Evolutionary conservation across 2,329 filamentous ascomycete species (phyloP).

Genomic region (Colletotrichum cordylinicola): DNA sequence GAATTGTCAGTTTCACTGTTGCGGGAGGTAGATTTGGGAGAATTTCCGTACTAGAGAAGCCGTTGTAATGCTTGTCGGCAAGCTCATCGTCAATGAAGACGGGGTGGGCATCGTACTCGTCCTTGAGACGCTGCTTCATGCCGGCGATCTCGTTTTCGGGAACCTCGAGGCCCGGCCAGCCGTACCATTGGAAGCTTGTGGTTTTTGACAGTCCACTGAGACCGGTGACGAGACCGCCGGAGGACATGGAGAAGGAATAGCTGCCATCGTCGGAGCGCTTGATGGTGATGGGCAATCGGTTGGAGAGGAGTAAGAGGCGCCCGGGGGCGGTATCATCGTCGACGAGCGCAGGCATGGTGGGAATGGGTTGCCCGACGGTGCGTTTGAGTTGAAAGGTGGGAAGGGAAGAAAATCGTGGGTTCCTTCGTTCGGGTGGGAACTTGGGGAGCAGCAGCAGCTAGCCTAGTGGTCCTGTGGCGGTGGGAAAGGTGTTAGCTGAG

Average conservation of each 20-base stretch:
- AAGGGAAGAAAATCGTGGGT: neutral
- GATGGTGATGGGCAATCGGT: constrained; percentile 95
- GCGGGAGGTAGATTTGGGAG: neutral
- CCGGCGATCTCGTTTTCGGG: constrained; percentile 80
- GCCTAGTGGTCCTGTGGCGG: constrained; percentile 3
- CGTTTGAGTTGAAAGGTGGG: neutral
- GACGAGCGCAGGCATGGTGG: constrained; percentile 41
- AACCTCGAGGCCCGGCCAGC: constrained; percentile 93
- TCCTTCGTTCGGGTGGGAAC: neutral
- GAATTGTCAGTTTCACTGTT: neutral
- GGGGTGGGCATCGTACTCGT: constrained; percentile 88
- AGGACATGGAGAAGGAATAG: constrained; percentile 96
- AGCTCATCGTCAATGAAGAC: constrained; percentile 94
- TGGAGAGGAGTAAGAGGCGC: constrained; percentile 85
- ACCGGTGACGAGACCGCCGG: constrained; percentile 92
- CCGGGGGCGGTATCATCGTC: constrained; percentile 42
- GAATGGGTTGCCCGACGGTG: neutral
- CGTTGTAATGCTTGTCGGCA: constrained; percentile 95
- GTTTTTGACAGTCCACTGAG: constrained; percentile 90
- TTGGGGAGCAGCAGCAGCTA: neutral
- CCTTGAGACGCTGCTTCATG: constrained; percentile 79
- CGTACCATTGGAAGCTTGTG: constrained; percentile 97
- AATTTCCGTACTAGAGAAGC: constrained; percentile 81
- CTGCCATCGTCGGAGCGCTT: constrained; percentile 90
- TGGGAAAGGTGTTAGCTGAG: constrained; percentile 16